Evolutionary conservation across 257 asterid species (phyloP).

Genomic region (Anisodus acutangulus): DNA sequence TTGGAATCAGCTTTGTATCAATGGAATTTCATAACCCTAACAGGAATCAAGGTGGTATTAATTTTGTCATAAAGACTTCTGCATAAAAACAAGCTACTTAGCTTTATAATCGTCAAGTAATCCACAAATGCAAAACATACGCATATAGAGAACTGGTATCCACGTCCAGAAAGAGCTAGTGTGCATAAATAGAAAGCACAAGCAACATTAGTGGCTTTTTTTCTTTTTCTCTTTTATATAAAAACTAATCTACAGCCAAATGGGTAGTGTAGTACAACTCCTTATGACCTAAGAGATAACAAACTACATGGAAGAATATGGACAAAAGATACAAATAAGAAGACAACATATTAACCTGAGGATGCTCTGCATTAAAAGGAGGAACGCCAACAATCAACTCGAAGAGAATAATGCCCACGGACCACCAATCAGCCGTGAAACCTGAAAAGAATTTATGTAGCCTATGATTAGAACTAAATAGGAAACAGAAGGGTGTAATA

Average conservation of each 20-base stretch:
- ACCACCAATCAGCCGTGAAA: constrained; percentile 99
- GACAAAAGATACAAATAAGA: constrained; percentile 13
- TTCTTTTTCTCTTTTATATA: neutral
- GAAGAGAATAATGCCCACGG: constrained; percentile 93
- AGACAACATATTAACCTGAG: constrained; percentile 68
- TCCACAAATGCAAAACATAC: neutral
- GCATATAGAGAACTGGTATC: neutral
- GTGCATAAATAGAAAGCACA: neutral
- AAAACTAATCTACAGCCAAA: neutral
- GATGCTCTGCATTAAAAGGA: constrained; percentile 99
- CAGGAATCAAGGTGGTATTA: neutral
- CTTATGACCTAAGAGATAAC: neutral
- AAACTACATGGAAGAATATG: constrained; percentile 26
- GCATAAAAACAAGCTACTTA: neutral
- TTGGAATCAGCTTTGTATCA: constrained; percentile 6
- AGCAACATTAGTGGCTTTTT: neutral
- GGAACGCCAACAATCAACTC: constrained; percentile 98
- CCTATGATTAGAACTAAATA: constrained; percentile 11
- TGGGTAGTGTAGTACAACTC: neutral
- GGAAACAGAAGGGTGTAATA: constrained; percentile 11
- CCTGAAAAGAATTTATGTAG: constrained; percentile 49
- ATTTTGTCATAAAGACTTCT: neutral
- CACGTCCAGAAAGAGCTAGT: neutral
- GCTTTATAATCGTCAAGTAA: neutral
- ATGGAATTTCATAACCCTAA: neutral